Evolutionary conservation across 108 stramenopile genomes (phyloP).

Genomic region (Nitzschia palea): DNA sequence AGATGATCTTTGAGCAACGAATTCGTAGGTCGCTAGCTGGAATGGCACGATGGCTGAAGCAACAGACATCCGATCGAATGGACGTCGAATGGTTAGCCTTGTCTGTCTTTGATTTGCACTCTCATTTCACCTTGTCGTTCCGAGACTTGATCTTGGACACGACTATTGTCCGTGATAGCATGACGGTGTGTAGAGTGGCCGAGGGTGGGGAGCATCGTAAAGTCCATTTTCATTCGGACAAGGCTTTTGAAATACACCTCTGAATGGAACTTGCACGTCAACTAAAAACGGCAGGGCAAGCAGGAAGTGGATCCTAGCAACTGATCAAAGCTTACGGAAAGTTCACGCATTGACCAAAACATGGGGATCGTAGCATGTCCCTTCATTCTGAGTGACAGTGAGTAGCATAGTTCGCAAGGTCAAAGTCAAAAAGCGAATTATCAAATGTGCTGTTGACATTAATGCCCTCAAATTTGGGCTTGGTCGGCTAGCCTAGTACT

Average conservation of each 20-base stretch:
- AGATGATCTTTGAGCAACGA: slow-evolving; percentile 75
- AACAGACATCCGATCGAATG: slow-evolving; percentile 32
- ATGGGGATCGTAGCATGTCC: no score
- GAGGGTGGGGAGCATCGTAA: slow-evolving; percentile 48
- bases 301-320: no score
- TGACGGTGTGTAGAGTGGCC: slow-evolving; percentile 54
- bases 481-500: no score
- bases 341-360: no score
- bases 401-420: no score
- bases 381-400: no score
- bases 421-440: no score
- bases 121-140: slow-evolving; percentile 57
- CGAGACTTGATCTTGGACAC: slow-evolving; percentile 51
- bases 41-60: slow-evolving; percentile 42
- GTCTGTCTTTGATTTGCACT: slow-evolving; percentile 73
- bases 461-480: no score
- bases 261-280: slow-evolving; percentile 45
- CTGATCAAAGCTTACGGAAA: no score
- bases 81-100: slow-evolving; percentile 69
- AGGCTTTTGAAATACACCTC: slow-evolving; percentile 75
- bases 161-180: slow-evolving; percentile 50
- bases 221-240: slow-evolving; percentile 64
- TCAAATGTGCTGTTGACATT: no score
- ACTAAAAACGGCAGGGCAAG: no score
- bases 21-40: slow-evolving; percentile 49